Base-by-base conservation (phyloP, 2,329 filamentous ascomycete genomes). In the Penicillium palitans region DNA sequence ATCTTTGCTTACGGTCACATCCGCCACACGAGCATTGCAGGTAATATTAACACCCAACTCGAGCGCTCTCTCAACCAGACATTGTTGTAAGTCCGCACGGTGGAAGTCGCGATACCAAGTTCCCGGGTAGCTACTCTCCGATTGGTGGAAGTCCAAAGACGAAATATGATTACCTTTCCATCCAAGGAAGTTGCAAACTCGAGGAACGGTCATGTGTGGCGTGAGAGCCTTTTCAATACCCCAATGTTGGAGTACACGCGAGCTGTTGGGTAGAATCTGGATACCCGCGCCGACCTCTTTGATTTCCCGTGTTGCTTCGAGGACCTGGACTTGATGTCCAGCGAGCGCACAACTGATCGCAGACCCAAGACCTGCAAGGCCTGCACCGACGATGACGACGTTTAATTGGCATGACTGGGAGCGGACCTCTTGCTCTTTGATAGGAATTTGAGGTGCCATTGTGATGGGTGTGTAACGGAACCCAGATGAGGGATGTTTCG, bases 31-130 rank as follows among this genome's bases (percentile, higher is more conserved):
- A 2, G 79, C 71, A 39, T 76, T 78, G 25, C 78, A 78, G 17
- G 75, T 72, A n/a, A 84, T 61, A 12, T 66, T 69, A 0, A 76
- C 81, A 0, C 83, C 83, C 0, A 85, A 69, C 55, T 82, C 78
- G 4, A 74, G 54, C 4, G 81, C 81, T 37, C 81, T 68, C 3
- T 79, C 72, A 2, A 84, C 64, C 6, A 85, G 70, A 41, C 76
- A 78, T 35, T 69, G 72, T 41, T 84, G 83, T 21, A 84, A 65
- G 59, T 83, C 79, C 2, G 81, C 80, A 10, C 82, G 77, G 62
- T 85, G 82, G 41, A 85, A 84, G 61, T 84, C 82, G 71, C 80
- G 81, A 62, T 83, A 84, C 68, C 68, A 71, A 7, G 25, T 71
- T 0, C 69, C 69, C 0, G 68, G 67, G 76, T 80, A 29, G 72